Base-by-base conservation (phyloP, 2,329 filamentous ascomycete species). In the Sarocladium brachiariae region DNA sequence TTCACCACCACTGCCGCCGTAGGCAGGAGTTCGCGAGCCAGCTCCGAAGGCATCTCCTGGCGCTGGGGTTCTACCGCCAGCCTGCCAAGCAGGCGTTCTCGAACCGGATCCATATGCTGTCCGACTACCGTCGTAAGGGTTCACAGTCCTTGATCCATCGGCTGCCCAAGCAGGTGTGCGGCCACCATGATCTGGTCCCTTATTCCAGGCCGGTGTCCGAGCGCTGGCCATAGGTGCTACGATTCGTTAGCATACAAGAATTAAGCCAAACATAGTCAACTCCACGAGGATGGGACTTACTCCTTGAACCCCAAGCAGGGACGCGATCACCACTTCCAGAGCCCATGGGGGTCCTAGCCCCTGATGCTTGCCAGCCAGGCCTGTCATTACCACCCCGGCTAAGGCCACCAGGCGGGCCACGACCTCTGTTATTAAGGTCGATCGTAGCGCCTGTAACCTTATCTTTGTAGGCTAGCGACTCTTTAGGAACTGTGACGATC, bases 381-480 rank as follows among this genome's bases (percentile, higher is more conserved):
- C 69, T 74, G 58, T 66, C 66, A 30, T 70, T 72, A 55, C 71
- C 75, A 54, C 67, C 75, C 41, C 65, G 59, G 34, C 70, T 75
- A 58, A 62, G 60, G 50, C 74, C 73, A 24, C 71, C 72, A 25
- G 71, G 70, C 46, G 33, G 30, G 13, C 46, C 46, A 43, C 75
- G 74, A 18, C 75, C 73, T 50, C 70, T 70, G 48, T 70, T 68
- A 52, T 80, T 80, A 52, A 88, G 81, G 57, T 91, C 86, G 54
- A 95, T 86, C n/a, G 78, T 79, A 51, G 84, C 80, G 41, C 90
- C 91, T 3, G 86, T 92, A 51, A 86, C 69, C 55, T 80, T 87
- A 73, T 99, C 92, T 66, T 92, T 91, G 70, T 95, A 87, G 21
- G 80, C 81, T n/a, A 99, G 72, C 52, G 86, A 81, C 10, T 87